Evolutionary conservation across 164 flowering plant species (phyloP), one percentile per base, ranked within the genome.

Genomic region (Umbilicus rupestris): DNA sequence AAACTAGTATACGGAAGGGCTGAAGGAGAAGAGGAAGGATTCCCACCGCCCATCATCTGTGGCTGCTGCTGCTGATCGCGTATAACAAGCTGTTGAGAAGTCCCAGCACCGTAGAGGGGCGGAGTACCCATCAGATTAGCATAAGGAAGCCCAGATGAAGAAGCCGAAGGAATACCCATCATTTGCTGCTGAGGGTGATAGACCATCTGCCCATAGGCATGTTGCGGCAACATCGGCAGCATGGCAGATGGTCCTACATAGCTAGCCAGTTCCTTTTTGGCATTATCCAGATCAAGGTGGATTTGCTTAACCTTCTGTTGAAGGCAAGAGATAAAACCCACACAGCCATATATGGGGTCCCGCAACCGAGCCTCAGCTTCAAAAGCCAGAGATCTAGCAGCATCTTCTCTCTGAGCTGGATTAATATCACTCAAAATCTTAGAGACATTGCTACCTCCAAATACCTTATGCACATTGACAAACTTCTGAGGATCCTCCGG

Each of bases 381-480:
- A 39, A 16, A 63, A 1, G 65, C 65, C 28, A 63, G 45, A 14
- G 65, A 63, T 63, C 24, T 63, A 12, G 45, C 65, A 33, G 65
- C 65, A 37, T 63, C 65, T 35, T 37, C 65, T 22, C 65, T 29
- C 29, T 63, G 65, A 8, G 42, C 45, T 1, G 65, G 65, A 29
- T 20, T 20, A 29, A 63, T 29, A 33, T 63, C 65, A 63, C 30
- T 63, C 29, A 63, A 26, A 63, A 63, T 63, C 65, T 63, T 63
- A 28, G 65, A 63, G 20, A 63, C 65, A 63, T 63, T 63, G 29
- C 65, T 63, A 12, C 45, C 65, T 24, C 65, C 65, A 37, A 63
- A 63, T 1, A 63, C 65, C 45, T 63, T 63, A 33, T 63, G 65
- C 24, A 63, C 65, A 39, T 63, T 63, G 14, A 41, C 24, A 63